Conservation (phyloP, 1,284 basidiomycete genomes). For the Leccinum proliferum region DNA sequence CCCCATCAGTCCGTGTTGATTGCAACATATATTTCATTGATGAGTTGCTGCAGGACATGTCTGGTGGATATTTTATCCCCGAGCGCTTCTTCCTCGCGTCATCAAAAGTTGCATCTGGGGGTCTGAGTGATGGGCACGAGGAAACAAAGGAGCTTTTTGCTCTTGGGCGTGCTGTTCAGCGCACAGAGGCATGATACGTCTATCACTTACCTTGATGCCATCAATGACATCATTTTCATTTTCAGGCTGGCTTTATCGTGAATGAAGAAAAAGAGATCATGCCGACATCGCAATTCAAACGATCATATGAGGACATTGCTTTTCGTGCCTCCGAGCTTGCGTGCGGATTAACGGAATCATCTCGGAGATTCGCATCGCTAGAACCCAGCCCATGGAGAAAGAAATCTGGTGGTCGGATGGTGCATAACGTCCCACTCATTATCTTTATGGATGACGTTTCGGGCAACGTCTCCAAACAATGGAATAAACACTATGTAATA, state of each 20-base stretch:
- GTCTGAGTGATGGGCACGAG: not conserved
- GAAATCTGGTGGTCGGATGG: constrained; percentile 3
- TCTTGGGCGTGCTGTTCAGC: not conserved
- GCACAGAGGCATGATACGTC: not conserved
- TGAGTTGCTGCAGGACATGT: constrained; percentile 14
- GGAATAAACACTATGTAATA: constrained; percentile 29
- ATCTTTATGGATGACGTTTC: constrained; percentile 30
- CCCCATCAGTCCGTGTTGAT: constrained; percentile 16
- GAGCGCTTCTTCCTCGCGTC: constrained; percentile 14
- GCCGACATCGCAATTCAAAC: not conserved
- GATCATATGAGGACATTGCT: not conserved
- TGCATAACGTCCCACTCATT: constrained; percentile 19
- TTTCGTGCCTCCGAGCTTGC: not conserved
- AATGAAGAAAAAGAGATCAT: not conserved
- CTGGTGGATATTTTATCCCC: constrained; percentile 20
- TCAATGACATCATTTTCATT: not conserved
- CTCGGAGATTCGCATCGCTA: not conserved
- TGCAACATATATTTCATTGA: constrained; percentile 18
- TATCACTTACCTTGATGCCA: not conserved
- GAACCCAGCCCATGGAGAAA: not conserved
- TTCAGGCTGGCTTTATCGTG: not conserved
- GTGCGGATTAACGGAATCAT: not conserved
- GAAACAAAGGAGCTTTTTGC: not conserved
- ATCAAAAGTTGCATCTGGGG: not conserved
- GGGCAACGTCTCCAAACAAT: constrained; percentile 30